These are phyloP conservation scores for Lonicera japonica DNA, from an alignment of 129 eudicot genomes.

Conservation along the genomic window DNA sequence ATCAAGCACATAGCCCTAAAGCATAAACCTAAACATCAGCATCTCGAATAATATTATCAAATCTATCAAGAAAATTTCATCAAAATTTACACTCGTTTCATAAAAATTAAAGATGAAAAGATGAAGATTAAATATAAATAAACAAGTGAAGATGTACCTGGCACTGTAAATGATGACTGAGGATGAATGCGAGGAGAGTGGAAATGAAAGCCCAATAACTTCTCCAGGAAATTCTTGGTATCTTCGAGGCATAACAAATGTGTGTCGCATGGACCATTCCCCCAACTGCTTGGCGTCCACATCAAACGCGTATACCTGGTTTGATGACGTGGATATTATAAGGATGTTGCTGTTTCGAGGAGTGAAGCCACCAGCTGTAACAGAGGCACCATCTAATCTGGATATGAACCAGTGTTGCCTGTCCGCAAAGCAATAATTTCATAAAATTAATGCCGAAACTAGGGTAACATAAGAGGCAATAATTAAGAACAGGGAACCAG, in stretches of 20 bases:
- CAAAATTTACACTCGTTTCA: too few relatives aligned
- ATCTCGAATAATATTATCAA: too few relatives aligned
- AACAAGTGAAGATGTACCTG: slow-evolving; percentile 32
- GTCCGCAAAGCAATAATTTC: slow-evolving; percentile 1
- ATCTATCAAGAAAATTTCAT: too few relatives aligned
- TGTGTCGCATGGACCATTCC: slow-evolving; percentile 75
- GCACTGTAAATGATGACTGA: slow-evolving; percentile 74
- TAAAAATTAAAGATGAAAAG: too few relatives aligned
- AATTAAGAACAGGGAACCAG: too few relatives aligned
- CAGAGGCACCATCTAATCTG: slow-evolving; percentile 87
- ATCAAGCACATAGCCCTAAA: slow-evolving; percentile 85
- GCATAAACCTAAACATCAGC: background rate
- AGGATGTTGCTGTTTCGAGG: slow-evolving; percentile 77
- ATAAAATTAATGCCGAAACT: background rate
- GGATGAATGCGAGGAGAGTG: slow-evolving; percentile 55
- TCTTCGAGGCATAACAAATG: slow-evolving; percentile 58
- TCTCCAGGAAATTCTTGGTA: slow-evolving; percentile 94
- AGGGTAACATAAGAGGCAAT: background rate
- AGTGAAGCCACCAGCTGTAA: slow-evolving; percentile 84
- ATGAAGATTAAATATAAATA: too few relatives aligned
- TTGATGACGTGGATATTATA: slow-evolving; percentile 75
- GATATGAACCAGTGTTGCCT: slow-evolving; percentile 98
- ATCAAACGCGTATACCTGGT: slow-evolving; percentile 82
- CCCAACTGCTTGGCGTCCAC: slow-evolving; percentile 92
- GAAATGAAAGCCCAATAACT: slow-evolving; percentile 89